Conservation (phyloP, 1,284 basidiomycete species). For the Austropuccinia psidii region DNA sequence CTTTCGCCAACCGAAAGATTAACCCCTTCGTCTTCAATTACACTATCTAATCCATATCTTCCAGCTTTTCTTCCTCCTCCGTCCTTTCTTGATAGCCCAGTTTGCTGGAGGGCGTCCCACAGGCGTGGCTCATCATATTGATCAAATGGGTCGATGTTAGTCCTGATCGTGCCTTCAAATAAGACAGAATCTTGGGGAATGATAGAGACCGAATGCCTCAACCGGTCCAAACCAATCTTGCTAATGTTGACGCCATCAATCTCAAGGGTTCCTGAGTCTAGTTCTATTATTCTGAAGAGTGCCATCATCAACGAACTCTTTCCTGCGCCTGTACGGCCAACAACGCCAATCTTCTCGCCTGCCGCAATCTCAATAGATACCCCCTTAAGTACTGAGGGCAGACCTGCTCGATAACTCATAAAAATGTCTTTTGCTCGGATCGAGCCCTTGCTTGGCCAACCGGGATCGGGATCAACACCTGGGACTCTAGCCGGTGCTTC, state of each 20-base stretch:
- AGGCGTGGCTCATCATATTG: conserved; percentile 51
- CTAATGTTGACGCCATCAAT: conserved; percentile 36
- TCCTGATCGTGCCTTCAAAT: conserved; percentile 60
- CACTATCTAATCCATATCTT: conserved; percentile 46
- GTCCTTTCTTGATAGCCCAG: conserved; percentile 39
- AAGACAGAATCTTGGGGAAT: conserved; percentile 76
- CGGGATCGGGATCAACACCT: neutral
- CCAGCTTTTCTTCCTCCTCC: conserved; percentile 24
- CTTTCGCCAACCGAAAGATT: conserved; percentile 47
- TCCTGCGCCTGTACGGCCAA: conserved; percentile 39
- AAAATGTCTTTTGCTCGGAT: neutral
- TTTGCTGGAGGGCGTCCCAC: conserved; percentile 44
- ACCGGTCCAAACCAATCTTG: neutral
- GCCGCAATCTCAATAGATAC: conserved; percentile 51
- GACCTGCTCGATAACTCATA: conserved; percentile 40
- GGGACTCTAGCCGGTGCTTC: conserved; percentile 57
- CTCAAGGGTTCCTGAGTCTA: conserved; percentile 18
- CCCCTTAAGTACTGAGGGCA: conserved; percentile 55
- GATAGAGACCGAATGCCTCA: conserved; percentile 53
- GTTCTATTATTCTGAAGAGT: conserved; percentile 6
- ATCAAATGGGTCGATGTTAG: conserved; percentile 66
- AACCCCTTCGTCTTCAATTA: conserved; percentile 47
- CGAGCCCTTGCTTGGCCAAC: conserved; percentile 45
- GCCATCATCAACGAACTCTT: neutral
- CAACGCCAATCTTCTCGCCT: conserved; percentile 45